Conservation (phyloP, 768 basidiomycete genomes). For the Boletus subparvulus region DNA sequence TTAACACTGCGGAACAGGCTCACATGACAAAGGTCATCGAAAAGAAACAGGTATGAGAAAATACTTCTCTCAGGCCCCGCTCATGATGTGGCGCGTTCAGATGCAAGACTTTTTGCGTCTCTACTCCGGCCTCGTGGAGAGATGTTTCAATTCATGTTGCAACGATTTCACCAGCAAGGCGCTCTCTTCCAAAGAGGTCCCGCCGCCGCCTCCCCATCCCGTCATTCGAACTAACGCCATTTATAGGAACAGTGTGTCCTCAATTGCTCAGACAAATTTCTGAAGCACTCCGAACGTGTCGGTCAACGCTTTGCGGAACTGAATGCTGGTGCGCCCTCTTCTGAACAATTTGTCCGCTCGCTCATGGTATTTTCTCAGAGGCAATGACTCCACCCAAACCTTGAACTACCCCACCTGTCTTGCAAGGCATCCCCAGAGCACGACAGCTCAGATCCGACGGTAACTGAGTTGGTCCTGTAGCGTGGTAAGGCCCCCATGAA, state of each 20-base stretch:
- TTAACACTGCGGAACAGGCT: slow-evolving; percentile 91
- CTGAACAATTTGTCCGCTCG: neutral
- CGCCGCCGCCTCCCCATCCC: neutral
- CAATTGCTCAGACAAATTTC: slow-evolving; percentile 96
- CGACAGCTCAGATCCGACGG: slow-evolving; percentile 1
- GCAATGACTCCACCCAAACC: slow-evolving; percentile 33
- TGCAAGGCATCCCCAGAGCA: neutral
- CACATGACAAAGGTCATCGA: slow-evolving; percentile 94
- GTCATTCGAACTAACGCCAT: slow-evolving; percentile 8
- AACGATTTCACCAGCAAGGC: slow-evolving; percentile 98
- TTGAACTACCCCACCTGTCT: slow-evolving; percentile 15
- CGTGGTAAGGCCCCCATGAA: slow-evolving; percentile 13
- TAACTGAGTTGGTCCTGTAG: slow-evolving; percentile 6
- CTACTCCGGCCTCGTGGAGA: slow-evolving; percentile 92
- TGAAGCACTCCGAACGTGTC: slow-evolving; percentile 93
- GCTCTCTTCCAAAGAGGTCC: slow-evolving; percentile 88
- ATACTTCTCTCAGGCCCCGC: neutral
- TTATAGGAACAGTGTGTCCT: slow-evolving; percentile 83
- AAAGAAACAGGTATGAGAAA: slow-evolving; percentile 80
- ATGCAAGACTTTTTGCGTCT: slow-evolving; percentile 98
- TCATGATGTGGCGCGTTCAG: slow-evolving; percentile 40
- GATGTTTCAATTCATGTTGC: slow-evolving; percentile 92
- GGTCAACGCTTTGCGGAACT: slow-evolving; percentile 90
- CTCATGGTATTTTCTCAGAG: slow-evolving; percentile 22
- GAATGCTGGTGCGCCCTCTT: slow-evolving; percentile 71